Conservation (phyloP, 129 eudicot species). For the Smallanthus sonchifolius region DNA sequence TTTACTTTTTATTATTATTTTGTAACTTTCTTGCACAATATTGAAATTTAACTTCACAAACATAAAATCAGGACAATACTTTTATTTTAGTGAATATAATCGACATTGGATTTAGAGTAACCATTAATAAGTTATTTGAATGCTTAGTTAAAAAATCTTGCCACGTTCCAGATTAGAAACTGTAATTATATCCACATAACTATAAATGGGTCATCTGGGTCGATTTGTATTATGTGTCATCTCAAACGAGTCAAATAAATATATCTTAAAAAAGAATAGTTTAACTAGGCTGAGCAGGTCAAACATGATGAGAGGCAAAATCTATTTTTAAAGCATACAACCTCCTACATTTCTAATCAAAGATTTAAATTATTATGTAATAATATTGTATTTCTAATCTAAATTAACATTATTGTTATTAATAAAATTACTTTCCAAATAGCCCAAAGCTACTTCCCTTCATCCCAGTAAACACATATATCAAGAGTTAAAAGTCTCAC, state of each 20-base stretch:
- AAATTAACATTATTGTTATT: background rate
- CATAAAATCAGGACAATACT: background rate
- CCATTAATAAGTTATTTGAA: background rate
- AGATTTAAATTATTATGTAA: background rate
- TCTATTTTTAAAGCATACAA: background rate
- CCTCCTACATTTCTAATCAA: background rate
- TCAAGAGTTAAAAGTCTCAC: slow-evolving; percentile 29
- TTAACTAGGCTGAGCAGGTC: background rate
- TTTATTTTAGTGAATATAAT: background rate
- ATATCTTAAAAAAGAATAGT: background rate
- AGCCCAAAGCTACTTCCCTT: background rate
- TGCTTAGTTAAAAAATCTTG: background rate
- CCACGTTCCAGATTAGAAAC: background rate
- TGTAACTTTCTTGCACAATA: background rate
- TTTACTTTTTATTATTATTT: too few species aligned
- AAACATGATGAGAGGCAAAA: background rate
- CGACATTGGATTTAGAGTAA: background rate
- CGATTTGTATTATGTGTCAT: background rate
- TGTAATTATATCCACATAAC: background rate
- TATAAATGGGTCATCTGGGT: background rate
- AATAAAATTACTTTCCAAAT: background rate
- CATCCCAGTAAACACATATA: background rate
- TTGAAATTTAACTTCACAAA: background rate
- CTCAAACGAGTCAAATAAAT: background rate
- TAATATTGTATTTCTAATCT: background rate